Conservation (phyloP, 2,329 filamentous ascomycete genomes). For the Diatrype stigma region DNA sequence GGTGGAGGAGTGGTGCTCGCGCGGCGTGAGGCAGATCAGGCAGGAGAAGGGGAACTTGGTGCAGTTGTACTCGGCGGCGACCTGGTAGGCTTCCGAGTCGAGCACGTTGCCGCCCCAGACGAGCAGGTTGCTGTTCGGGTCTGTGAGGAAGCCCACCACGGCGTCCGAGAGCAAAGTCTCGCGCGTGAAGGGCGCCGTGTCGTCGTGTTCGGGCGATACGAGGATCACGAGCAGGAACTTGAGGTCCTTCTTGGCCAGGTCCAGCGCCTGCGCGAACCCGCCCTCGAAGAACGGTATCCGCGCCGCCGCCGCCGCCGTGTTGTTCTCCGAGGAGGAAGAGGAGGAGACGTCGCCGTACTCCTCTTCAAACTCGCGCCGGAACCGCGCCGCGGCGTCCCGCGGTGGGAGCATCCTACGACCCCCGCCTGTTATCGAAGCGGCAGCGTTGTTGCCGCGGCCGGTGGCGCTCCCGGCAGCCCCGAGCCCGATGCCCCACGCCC, state of each 20-base stretch:
- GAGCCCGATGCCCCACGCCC: too few relatives aligned
- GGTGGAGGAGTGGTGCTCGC: conserved; percentile 49
- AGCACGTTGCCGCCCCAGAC: conserved; percentile 92
- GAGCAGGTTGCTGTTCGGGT: conserved; percentile 73
- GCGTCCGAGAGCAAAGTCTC: conserved; percentile 77
- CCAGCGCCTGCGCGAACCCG: conserved; percentile 87
- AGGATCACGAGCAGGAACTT: conserved; percentile 89
- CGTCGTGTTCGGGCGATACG: conserved; percentile 89
- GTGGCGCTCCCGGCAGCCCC: too few relatives aligned
- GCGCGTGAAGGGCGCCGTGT: conserved; percentile 75
- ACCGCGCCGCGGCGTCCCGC: conserved; percentile 80
- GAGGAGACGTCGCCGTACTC: conserved; percentile 83
- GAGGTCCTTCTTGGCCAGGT: conserved; percentile 82
- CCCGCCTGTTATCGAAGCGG: background rate
- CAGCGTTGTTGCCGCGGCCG: conserved; percentile 55
- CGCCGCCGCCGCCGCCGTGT: conserved; percentile 35
- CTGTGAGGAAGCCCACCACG: conserved; percentile 68
- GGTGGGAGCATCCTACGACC: conserved; percentile 75
- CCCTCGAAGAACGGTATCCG: conserved; percentile 74
- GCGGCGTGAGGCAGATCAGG: conserved; percentile 81
- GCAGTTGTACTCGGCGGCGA: conserved; percentile 79
- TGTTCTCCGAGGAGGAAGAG: too few relatives aligned
- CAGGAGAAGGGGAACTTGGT: conserved; percentile 91
- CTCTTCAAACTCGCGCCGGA: conserved; percentile 92
- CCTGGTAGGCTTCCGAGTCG: conserved; percentile 92